A percentile compares a stretch with the other conserved stretches of the same genome.
phyloP scores from a whole-genome alignment of 805 yeast species.

The Myxozyma monticola region DNA sequence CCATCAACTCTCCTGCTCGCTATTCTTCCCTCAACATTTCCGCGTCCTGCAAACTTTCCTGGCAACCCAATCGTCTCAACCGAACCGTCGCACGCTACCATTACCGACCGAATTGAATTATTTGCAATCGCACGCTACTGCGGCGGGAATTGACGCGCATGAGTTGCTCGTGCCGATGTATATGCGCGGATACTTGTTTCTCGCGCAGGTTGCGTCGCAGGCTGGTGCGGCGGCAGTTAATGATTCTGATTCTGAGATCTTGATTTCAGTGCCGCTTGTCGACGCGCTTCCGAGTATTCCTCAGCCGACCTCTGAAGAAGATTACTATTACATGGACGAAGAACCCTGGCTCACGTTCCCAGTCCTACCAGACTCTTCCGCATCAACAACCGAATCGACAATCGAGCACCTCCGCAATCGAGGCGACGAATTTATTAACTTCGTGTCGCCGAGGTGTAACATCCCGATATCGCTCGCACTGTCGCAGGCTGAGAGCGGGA shows the following conservation, averaged over 20 bases:
- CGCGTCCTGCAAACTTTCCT: constrained; percentile 19
- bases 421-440: constrained; percentile 6
- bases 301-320: not conserved
- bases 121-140: not conserved
- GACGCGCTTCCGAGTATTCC: constrained; percentile 1
- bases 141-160: constrained; percentile 10
- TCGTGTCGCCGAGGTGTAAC: constrained; percentile 21
- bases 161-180: constrained; percentile 21
- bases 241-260: not conserved
- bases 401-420: constrained; percentile 5
- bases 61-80: constrained; percentile 1
- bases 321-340: not conserved
- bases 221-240: constrained; percentile 13
- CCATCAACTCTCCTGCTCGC: constrained; percentile 10
- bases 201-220: not conserved
- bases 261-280: constrained; percentile 8
- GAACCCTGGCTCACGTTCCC: constrained; percentile 2
- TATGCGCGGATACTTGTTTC: constrained; percentile 23
- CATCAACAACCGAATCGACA: not conserved
- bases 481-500: not conserved
- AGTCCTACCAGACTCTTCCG: constrained; percentile 5
- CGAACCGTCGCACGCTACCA: constrained; percentile 8
- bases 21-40: constrained; percentile 25
- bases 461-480: not conserved
- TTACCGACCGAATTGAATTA: constrained; percentile 14